Percentiles rank a stretch among this genome's conserved stretches.
Evolutionary conservation across 805 yeast genomes (phyloP).

Genomic region (Candida saitoana): DNA sequence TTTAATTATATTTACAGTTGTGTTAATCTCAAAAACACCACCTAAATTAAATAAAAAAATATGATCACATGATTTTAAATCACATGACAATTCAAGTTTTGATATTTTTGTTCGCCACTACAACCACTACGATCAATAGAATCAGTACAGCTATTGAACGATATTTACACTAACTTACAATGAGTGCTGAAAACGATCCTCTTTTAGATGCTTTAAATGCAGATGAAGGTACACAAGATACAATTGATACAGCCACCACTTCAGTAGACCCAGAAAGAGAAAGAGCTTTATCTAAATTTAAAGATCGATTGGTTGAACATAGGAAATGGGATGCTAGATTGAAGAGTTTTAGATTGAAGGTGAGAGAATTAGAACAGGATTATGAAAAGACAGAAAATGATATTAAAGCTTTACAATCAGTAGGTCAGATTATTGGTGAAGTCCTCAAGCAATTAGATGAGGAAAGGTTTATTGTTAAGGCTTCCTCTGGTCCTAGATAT

Average conservation of each 20-base stretch:
- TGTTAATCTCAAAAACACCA: too few species aligned
- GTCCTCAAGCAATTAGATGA: conserved; percentile 92
- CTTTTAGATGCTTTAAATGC: conserved; percentile 62
- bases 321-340: conserved; percentile 90
- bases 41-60: too few species aligned
- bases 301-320: conserved; percentile 85
- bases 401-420: conserved; percentile 93
- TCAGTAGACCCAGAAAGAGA: conserved; percentile 64
- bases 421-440: conserved; percentile 96
- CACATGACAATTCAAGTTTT: too few species aligned
- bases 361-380: conserved; percentile 77
- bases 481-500: conserved; percentile 94
- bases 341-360: conserved; percentile 75
- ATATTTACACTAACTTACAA: too few species aligned
- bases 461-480: conserved; percentile 92
- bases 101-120: too few species aligned
- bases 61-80: too few species aligned
- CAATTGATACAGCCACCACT: conserved; percentile 20
- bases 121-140: conserved; percentile 3
- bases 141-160: too few species aligned
- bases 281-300: conserved; percentile 72
- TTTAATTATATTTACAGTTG: too few species aligned
- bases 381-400: conserved; percentile 95
- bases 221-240: conserved; percentile 27
- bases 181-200: conserved; percentile 68